Evolutionary conservation across 192 early-diverging fungal species (phyloP), one percentile per base, ranked within the genome.

Genomic region (Coemansia umbellata): DNA sequence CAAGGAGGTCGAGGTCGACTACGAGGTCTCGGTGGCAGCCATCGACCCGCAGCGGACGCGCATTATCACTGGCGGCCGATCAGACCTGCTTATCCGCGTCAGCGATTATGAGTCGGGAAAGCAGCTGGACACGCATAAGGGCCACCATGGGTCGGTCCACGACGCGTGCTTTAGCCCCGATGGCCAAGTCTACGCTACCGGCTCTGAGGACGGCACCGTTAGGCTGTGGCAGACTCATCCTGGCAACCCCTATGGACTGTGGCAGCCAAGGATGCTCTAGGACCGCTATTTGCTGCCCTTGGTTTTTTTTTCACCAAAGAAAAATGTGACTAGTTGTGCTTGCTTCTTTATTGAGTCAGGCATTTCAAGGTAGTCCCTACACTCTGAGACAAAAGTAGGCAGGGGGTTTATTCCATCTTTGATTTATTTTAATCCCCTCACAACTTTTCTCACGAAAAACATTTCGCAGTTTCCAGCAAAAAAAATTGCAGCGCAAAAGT

Each of bases 151-250:
- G 5, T 86, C 91, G 0, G 86, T 95, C 30, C 91, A 93, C 45
- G 88, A 87, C 56, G 88, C 88, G 21, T 90, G 87, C 51, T 92
- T 92, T 60, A 95, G 91, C 22, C 92, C 92, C 18, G 92, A 95
- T 63, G 92, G 92, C 27, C 86, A 91, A 42, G 60, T 95, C 15
- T 95, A 95, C 63, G 90, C 92, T 6, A 92, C 91, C 3, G 92
- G 91, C 17, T 90, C 87, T 4, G 92, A 95, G 67, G 92, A 95
- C 55, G 92, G 92, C 1, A 95, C 92, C 4, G 90, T 95, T 37
- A 75, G 92, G 42, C 72, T 94, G 44, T 94, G 92, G 92, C 91
- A 94, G 67, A 85, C 90, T 5, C 79, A 71, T 23, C 91, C 92
- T 9, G 88, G 87, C 21, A 87, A 82, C 17, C 66, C 82, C 14